Conservation (phyloP, 2,329 filamentous ascomycete genomes). For the Macrophomina pseudophaseolina region DNA sequence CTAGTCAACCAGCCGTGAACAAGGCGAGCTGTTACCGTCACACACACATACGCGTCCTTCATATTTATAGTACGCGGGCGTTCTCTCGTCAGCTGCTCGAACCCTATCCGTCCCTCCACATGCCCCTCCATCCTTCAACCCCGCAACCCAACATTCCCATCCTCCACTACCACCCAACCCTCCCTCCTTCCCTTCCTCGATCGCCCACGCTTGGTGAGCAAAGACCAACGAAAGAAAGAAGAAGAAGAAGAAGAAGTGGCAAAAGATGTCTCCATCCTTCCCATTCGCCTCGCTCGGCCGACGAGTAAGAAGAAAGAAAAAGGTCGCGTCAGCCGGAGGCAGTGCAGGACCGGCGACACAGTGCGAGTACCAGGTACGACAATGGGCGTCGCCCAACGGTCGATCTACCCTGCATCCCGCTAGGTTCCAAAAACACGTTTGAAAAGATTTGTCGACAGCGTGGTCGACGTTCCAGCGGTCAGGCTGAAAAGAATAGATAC, state of each 20-base stretch:
- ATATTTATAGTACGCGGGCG: neutral
- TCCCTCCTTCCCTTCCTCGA: neutral
- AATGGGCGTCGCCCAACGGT: neutral
- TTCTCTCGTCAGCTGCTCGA: constrained; percentile 5
- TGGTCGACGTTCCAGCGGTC: constrained; percentile 2
- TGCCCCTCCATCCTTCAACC: neutral
- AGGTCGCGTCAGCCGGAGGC: constrained; percentile 11
- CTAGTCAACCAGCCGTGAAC: neutral
- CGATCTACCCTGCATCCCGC: neutral
- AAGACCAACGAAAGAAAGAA: constrained; percentile 6
- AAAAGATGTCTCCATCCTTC: neutral
- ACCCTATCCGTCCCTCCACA: neutral
- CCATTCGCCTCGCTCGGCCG: neutral
- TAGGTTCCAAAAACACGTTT: constrained; percentile 8
- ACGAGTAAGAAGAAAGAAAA: neutral
- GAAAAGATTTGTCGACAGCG: neutral
- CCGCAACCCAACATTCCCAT: neutral
- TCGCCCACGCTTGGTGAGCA: neutral
- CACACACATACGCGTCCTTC: neutral
- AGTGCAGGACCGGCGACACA: constrained; percentile 14
- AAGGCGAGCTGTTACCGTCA: neutral
- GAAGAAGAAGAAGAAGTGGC: neutral
- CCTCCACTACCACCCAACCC: neutral
- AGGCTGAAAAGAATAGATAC: constrained; percentile 18
- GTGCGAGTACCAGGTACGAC: constrained; percentile 3